Percentiles rank a stretch among this genome's conserved stretches.
Conservation (phyloP, 2,329 filamentous ascomycete species). For the Stagonosporopsis chrysanthemi region DNA sequence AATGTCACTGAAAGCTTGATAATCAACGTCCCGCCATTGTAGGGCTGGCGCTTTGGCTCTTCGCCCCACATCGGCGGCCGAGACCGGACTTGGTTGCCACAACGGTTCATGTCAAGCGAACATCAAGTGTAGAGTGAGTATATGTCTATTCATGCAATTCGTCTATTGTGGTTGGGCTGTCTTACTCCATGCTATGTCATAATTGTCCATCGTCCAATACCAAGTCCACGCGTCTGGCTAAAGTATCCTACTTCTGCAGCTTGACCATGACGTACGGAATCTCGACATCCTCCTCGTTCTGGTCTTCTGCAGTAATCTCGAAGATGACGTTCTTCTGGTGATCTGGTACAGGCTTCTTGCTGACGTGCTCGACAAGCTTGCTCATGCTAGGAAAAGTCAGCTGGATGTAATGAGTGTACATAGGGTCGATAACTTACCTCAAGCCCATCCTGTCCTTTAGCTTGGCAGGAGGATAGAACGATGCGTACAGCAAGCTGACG, state of each 20-base stretch:
- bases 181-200: background rate
- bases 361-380: slow-evolving; percentile 84
- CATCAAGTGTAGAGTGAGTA: background rate
- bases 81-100: slow-evolving; percentile 8
- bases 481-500: slow-evolving; percentile 91
- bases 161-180: slow-evolving; percentile 8
- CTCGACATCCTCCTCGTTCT: slow-evolving; percentile 91
- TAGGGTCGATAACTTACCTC: slow-evolving; percentile 59
- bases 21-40: slow-evolving; percentile 39
- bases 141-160: slow-evolving; percentile 17
- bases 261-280: slow-evolving; percentile 96
- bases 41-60: slow-evolving; percentile 36
- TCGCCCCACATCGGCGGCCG: slow-evolving; percentile 19
- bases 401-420: background rate
- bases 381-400: slow-evolving; percentile 71
- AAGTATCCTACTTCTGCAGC: slow-evolving; percentile 50
- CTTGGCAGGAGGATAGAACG: slow-evolving; percentile 85
- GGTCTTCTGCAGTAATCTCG: slow-evolving; percentile 89
- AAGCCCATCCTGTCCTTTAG: slow-evolving; percentile 81
- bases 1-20: slow-evolving; percentile 38
- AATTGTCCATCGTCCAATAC: background rate
- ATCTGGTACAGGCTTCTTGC: slow-evolving; percentile 87
- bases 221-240: background rate
- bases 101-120: background rate
- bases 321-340: slow-evolving; percentile 97